Evolutionary conservation across 23 red algal genomes (phyloP).

Genomic region (Gracilaria domingensis): DNA sequence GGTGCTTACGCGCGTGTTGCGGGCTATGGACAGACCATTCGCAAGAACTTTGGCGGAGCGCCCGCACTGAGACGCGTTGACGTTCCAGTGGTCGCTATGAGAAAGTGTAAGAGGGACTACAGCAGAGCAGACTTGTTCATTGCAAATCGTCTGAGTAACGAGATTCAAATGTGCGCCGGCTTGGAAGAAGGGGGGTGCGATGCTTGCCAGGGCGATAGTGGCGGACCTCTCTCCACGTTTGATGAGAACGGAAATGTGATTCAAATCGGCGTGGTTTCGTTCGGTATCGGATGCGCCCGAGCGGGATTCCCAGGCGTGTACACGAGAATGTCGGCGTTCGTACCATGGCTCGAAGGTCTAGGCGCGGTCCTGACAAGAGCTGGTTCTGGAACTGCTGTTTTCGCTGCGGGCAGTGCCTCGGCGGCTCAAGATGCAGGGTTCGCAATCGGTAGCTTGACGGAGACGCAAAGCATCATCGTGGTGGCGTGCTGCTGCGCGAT

Average conservation of each 20-base stretch:
- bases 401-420: slow-evolving; percentile 13
- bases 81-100: slow-evolving; percentile 62
- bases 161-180: slow-evolving; percentile 68
- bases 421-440: not conserved
- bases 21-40: slow-evolving; percentile 47
- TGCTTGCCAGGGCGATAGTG: slow-evolving; percentile 71
- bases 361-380: slow-evolving; percentile 14
- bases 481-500: not conserved
- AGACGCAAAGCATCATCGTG: slow-evolving; percentile 25
- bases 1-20: slow-evolving; percentile 26
- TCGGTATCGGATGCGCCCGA: slow-evolving; percentile 74
- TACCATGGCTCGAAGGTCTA: slow-evolving; percentile 42
- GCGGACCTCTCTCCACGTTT: slow-evolving; percentile 56
- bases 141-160: slow-evolving; percentile 8
- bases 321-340: slow-evolving; percentile 54
- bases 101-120: slow-evolving; percentile 26
- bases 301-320: slow-evolving; percentile 66
- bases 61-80: slow-evolving; percentile 30
- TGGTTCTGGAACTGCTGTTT: not conserved
- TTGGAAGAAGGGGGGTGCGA: slow-evolving; percentile 61
- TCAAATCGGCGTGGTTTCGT: slow-evolving; percentile 70
- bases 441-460: not conserved
- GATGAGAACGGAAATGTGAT: slow-evolving; percentile 53
- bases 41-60: not conserved
- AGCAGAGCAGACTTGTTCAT: not conserved